phyloP scores from a whole-genome alignment of 306 rosid genomes.

The Ormosia emarginata region DNA sequence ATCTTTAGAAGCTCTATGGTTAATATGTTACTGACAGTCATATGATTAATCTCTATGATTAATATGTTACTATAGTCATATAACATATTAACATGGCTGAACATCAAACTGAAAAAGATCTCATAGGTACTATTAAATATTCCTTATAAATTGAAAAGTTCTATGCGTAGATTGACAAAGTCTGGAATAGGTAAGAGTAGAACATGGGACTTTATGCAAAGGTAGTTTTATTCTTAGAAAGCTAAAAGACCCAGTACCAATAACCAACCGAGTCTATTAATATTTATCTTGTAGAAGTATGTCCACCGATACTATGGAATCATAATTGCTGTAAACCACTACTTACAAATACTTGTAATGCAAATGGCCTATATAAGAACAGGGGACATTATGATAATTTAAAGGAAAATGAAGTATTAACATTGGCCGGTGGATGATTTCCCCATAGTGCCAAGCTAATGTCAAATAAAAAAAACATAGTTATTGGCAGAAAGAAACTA shows the following conservation, averaged over 20 bases:
- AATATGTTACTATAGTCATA: background rate
- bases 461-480: background rate
- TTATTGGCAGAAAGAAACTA: background rate
- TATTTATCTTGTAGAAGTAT: background rate
- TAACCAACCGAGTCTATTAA: background rate
- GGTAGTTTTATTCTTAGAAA: background rate
- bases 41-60: background rate
- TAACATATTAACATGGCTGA: background rate
- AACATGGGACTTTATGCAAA: background rate
- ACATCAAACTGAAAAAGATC: background rate
- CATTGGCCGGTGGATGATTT: background rate
- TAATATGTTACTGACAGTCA: background rate
- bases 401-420: background rate
- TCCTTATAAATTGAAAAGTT: background rate
- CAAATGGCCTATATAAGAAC: background rate
- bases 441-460: background rate
- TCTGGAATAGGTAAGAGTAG: background rate
- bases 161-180: background rate
- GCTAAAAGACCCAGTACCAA: background rate
- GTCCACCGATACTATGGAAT: background rate
- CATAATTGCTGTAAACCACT: background rate
- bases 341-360: background rate
- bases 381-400: background rate
- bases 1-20: background rate
- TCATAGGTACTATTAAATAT: background rate